Conservation (phyloP, 768 basidiomycete genomes). For the Favolaschia claudopus region DNA sequence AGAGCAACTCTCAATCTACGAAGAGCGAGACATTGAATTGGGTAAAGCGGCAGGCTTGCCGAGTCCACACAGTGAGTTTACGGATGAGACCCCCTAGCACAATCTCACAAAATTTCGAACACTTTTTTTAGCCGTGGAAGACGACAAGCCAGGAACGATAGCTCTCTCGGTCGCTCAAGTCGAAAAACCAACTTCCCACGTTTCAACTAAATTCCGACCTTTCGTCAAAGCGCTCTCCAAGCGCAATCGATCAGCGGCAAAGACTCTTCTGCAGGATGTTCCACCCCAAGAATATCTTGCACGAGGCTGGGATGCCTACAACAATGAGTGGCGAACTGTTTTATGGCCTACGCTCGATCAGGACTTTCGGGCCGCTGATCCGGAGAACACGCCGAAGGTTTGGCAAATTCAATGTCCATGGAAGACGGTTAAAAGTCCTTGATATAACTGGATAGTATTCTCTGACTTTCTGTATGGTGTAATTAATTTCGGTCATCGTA, state of each 20-base stretch:
- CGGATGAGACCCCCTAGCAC: background rate
- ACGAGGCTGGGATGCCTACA: constrained; percentile 2
- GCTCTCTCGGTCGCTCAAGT: constrained; percentile 3
- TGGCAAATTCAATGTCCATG: constrained; percentile 9
- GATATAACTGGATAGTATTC: too few relatives aligned
- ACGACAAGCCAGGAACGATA: background rate
- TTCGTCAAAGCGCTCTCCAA: background rate
- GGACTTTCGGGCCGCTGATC: background rate
- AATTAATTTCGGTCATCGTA: too few relatives aligned
- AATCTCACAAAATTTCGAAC: background rate
- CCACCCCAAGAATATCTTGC: constrained; percentile 3
- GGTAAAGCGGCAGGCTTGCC: background rate
- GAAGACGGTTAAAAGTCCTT: too few relatives aligned
- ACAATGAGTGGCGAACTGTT: constrained; percentile 4
- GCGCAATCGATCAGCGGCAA: background rate
- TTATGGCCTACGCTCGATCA: constrained; percentile 10
- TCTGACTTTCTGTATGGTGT: too few relatives aligned
- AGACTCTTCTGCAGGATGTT: background rate
- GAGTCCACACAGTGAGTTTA: background rate
- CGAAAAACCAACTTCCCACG: background rate
- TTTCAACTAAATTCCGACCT: background rate
- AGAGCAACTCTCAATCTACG: background rate
- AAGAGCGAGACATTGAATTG: background rate
- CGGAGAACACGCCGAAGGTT: background rate
- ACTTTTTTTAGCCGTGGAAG: background rate